Evolutionary conservation across 495 filamentous ascomycete species (phyloP), one percentile per base, ranked within the genome.

Genomic region (Xylaria scruposa): DNA sequence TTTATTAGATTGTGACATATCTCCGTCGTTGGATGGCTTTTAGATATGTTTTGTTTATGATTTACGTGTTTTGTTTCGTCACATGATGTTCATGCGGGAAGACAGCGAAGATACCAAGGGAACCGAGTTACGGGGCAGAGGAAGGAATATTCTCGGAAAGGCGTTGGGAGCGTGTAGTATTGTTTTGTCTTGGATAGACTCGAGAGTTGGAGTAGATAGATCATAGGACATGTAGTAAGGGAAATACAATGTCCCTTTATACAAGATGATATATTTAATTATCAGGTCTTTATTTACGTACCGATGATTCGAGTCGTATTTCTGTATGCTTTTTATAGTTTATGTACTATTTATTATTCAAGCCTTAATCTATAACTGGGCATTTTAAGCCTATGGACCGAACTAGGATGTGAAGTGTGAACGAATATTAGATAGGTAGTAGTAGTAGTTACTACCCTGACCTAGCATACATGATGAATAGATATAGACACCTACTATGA

Each of bases 91-190:
- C 38, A 66, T 40, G 46, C 51, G 31, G 61, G 46, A 24, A 38
- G 29, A 66, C 21, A 51, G 24, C 63, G 63, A 67, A 24, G 65
- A 67, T 67, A 67, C 65, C 65, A 67, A 67, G 49, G 64, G 33
- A 56, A 42, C 21, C 65, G 31, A 44, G 24, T 40, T 21, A 29
- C 21, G 49, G 36, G 33, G 36, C 47, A 36, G 33, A 44, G 33
- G 49, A 56, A 56, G n/a, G 31, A 9, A 21, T 62, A n/a, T 46
- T 44, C 51, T 31, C 3, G 47, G n/a, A 26, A 47, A 49, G 69
- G 69, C 26, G 47, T 70, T 60, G 58, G 26, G 61, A 46, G 60
- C 63, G 46, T 51, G 17, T 67, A 21, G 29, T 42, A 0, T 53
- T 49, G 65, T 40, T 67, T 67, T 54, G 65, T 38, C 5, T 44